These are phyloP conservation scores for Cystofilobasidium macerans DNA, from an alignment of 768 basidiomycete species.

Conservation along the genomic window DNA sequence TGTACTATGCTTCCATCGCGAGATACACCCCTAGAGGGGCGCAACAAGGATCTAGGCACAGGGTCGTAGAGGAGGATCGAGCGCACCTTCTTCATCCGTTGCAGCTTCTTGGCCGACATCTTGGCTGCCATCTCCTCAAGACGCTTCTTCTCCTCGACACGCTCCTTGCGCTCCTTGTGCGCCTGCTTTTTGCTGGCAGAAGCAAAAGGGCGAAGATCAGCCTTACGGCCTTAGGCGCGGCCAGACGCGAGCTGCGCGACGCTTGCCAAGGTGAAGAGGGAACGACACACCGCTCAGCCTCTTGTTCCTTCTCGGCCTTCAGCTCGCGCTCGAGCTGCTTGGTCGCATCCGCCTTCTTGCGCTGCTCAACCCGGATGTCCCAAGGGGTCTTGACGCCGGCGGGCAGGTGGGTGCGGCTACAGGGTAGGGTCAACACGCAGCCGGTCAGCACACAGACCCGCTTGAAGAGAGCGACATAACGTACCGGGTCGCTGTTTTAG, in stretches of 20 bases:
- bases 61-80: no score
- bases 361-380: slow-evolving; percentile 15
- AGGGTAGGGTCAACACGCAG: not conserved
- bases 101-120: slow-evolving; percentile 26
- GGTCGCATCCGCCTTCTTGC: slow-evolving; percentile 23
- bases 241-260: not conserved
- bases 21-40: no score
- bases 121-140: slow-evolving; percentile 25
- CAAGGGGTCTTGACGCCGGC: slow-evolving; percentile 24
- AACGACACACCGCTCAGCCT: slow-evolving; percentile 23
- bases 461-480: not conserved
- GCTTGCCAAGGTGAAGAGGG: not conserved
- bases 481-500: slow-evolving; percentile 23
- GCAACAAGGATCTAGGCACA: no score
- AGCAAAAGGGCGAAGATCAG: not conserved
- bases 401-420: slow-evolving; percentile 18
- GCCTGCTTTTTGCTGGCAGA: slow-evolving; percentile 14
- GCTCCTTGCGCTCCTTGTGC: slow-evolving; percentile 22
- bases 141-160: slow-evolving; percentile 26
- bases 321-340: slow-evolving; percentile 23
- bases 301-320: slow-evolving; percentile 17
- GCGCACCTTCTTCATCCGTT: slow-evolving; percentile 26
- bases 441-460: not conserved
- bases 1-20: no score
- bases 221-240: no score